Percentiles rank a stretch among this genome's conserved stretches.
phyloP scores from a whole-genome alignment of 345 rosid species.

The Eucalyptus virginea region DNA sequence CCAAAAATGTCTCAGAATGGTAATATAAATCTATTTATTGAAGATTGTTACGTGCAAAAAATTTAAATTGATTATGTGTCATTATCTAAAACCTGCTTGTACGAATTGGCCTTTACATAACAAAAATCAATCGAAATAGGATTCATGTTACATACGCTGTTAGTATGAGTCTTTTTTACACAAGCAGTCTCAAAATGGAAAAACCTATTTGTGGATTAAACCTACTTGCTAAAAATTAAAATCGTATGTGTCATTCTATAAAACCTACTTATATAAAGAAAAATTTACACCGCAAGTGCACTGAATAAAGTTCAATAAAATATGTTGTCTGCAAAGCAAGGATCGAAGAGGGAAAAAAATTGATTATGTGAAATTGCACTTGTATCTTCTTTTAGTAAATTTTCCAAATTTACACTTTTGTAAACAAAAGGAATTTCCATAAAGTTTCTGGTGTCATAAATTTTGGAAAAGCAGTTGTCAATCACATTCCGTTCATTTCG shows the following conservation, averaged over 20 bases:
- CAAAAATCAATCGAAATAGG: not conserved
- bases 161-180: not conserved
- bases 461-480: not conserved
- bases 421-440: no score
- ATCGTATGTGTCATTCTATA: not conserved
- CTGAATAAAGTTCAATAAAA: not conserved
- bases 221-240: not conserved
- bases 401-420: not conserved
- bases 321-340: not conserved
- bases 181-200: not conserved
- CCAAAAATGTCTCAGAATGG: not conserved
- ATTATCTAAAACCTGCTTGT: not conserved
- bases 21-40: not conserved
- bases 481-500: rapidly evolving
- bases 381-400: not conserved
- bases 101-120: not conserved
- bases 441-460: not conserved
- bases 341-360: not conserved
- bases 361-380: not conserved
- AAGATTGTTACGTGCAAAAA: not conserved
- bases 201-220: not conserved
- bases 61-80: no score
- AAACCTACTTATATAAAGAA: no score
- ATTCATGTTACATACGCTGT: not conserved
- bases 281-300: not conserved